A percentile compares a stretch with the other conserved stretches of the same genome.
phyloP scores from a whole-genome alignment of 2,329 filamentous ascomycete genomes.

The Pezicula neosporulosa region DNA sequence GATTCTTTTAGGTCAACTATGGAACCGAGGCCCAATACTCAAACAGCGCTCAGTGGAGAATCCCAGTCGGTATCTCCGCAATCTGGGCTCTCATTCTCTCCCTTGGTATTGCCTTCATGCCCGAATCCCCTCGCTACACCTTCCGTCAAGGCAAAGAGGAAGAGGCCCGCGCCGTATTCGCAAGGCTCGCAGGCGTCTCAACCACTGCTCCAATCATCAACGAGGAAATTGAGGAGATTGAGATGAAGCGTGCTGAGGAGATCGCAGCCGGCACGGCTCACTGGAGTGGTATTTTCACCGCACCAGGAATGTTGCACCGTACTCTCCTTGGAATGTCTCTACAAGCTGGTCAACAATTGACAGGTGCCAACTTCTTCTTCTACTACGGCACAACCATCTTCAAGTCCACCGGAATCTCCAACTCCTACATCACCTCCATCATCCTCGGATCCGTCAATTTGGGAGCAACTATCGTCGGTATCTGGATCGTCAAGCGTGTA shows the following conservation, averaged over 20 bases:
- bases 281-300: conserved; percentile 62
- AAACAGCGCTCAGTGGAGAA: conserved; percentile 55
- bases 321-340: conserved; percentile 59
- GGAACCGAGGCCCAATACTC: conserved; percentile 45
- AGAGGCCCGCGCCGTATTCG: conserved; percentile 46
- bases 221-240: conserved; percentile 48
- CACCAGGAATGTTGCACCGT: conserved; percentile 62
- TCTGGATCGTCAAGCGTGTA: conserved; percentile 63
- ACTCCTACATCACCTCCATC: conserved; percentile 66
- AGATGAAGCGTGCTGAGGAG: conserved; percentile 48
- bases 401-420: conserved; percentile 56
- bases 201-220: conserved; percentile 37
- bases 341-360: conserved; percentile 65
- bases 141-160: conserved; percentile 43
- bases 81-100: conserved; percentile 52
- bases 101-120: conserved; percentile 46
- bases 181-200: conserved; percentile 37
- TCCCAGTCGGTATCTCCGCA: conserved; percentile 56
- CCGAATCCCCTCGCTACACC: conserved; percentile 51
- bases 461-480: conserved; percentile 58
- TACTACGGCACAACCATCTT: conserved; percentile 67
- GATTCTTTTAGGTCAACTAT: conserved; percentile 46
- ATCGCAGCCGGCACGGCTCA: conserved; percentile 23
- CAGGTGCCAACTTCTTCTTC: conserved; percentile 67
- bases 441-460: conserved; percentile 68